Conservation (phyloP, 257 asterid genomes). For the Scutellaria baicalensis region DNA sequence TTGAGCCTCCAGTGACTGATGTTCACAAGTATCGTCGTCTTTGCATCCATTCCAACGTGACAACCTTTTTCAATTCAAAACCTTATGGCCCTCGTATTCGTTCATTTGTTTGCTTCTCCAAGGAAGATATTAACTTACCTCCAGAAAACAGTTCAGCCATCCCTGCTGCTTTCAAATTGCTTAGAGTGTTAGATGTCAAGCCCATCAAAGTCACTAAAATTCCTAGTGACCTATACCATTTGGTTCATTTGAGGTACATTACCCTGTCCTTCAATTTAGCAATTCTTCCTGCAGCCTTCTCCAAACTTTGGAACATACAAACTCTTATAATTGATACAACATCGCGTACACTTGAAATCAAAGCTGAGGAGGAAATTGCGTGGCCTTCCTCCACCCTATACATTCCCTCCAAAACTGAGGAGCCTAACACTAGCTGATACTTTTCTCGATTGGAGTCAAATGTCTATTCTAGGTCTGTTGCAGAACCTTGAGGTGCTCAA, state of each 20-base stretch:
- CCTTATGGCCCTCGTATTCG: constrained; percentile 29
- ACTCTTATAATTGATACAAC: constrained; percentile 42
- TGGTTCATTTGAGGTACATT: constrained; percentile 34
- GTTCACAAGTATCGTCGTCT: constrained; percentile 19
- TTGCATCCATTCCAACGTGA: constrained; percentile 25
- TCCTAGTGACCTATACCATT: constrained; percentile 15
- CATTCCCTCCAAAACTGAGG: constrained; percentile 33
- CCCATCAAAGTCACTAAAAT: constrained; percentile 24
- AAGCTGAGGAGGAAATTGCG: constrained; percentile 27
- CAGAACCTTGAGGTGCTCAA: constrained; percentile 24
- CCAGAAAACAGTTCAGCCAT: constrained; percentile 17
- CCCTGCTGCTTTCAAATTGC: constrained; percentile 28
- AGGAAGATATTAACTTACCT: constrained; percentile 15
- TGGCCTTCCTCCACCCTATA: constrained; percentile 26
- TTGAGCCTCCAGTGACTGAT: neutral
- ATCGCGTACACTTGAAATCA: constrained; percentile 23
- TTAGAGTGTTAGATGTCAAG: constrained; percentile 29
- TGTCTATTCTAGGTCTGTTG: constrained; percentile 24
- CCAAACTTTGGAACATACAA: constrained; percentile 43
- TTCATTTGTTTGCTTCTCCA: constrained; percentile 23
- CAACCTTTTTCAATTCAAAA: neutral
- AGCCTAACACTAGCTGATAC: constrained; percentile 28
- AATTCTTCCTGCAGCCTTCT: constrained; percentile 27
- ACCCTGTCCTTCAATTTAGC: constrained; percentile 19
- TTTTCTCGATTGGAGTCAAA: constrained; percentile 28